A percentile compares a stretch with the other conserved stretches of the same genome.
Evolutionary conservation across 768 basidiomycete genomes (phyloP).

Genomic region (Agrocybe chaxingu): DNA sequence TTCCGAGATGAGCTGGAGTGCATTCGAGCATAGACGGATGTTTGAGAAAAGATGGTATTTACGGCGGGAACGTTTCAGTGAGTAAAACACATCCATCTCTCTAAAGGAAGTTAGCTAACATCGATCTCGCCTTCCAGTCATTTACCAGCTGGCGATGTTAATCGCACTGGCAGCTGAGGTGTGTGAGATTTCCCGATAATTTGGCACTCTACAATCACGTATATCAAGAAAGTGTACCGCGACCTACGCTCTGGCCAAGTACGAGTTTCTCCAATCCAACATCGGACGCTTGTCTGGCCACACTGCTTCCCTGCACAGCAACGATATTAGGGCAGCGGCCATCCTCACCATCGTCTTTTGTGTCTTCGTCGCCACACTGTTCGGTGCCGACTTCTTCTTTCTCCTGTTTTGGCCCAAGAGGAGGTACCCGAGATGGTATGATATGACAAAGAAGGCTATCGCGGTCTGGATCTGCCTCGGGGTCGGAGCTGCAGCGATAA

Average conservation of each 20-base stretch:
- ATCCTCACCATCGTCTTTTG: constrained; percentile 30
- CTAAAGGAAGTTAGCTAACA: too few relatives aligned
- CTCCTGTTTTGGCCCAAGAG: constrained; percentile 30
- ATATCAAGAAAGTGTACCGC: constrained; percentile 22
- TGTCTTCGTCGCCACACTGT: constrained; percentile 31
- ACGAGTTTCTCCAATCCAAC: constrained; percentile 25
- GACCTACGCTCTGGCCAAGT: constrained; percentile 32
- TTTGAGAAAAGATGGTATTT: constrained; percentile 29
- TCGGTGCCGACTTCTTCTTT: constrained; percentile 35
- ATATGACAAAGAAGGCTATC: constrained; percentile 14
- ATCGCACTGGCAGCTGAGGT: constrained; percentile 30
- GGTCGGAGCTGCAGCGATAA: constrained; percentile 23
- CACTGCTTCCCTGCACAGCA: constrained; percentile 24
- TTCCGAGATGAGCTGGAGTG: constrained; percentile 29
- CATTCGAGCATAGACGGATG: constrained; percentile 27
- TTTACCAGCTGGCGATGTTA: constrained; percentile 25
- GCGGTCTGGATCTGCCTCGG: constrained; percentile 24
- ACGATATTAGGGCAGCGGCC: constrained; percentile 26
- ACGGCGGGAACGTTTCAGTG: constrained; percentile 28
- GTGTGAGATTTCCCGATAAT: neutral
- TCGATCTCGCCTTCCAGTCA: neutral
- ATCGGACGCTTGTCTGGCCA: constrained; percentile 15
- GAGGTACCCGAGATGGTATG: constrained; percentile 30
- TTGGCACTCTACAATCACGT: neutral
- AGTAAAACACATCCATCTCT: constrained; percentile 1